A percentile compares a stretch with the other conserved stretches of the same genome.
phyloP scores from a whole-genome alignment of 768 basidiomycete genomes.

The Boletus coccyginus region DNA sequence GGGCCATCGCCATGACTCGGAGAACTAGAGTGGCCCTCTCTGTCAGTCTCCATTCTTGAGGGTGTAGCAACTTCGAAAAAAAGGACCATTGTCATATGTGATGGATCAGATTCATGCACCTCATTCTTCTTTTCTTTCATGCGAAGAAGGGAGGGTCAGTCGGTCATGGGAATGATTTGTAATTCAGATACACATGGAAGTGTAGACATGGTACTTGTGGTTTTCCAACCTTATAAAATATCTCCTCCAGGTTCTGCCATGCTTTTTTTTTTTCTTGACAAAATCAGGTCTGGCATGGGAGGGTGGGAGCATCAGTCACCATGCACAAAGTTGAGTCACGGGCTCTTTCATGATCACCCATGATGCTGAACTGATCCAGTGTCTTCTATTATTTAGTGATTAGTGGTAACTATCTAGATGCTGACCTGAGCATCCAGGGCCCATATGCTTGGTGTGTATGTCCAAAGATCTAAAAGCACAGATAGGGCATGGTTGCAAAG shows the following conservation, averaged over 20 bases:
- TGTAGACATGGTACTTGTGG: neutral
- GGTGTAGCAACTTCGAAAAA: neutral
- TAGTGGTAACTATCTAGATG: too few species aligned
- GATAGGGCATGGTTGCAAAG: neutral
- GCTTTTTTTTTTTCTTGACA: neutral
- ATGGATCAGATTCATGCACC: neutral
- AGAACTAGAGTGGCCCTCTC: too few species aligned
- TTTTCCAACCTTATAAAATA: neutral
- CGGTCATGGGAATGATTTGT: neutral
- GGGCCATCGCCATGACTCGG: too few species aligned
- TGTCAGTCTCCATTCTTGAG: too few species aligned
- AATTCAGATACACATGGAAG: neutral
- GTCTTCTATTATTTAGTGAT: too few species aligned
- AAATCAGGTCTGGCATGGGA: neutral
- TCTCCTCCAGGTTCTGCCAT: too few species aligned
- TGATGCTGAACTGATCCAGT: neutral
- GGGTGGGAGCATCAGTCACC: neutral
- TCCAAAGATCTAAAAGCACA: neutral
- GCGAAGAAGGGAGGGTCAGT: neutral
- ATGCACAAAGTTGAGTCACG: neutral
- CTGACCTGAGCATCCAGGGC: neutral
- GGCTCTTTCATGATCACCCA: neutral
- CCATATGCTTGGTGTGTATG: neutral
- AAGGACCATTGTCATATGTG: too few species aligned
- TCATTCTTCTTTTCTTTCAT: neutral